A percentile compares a stretch with the other conserved stretches of the same genome.
Evolutionary conservation across 495 filamentous ascomycete species (phyloP).

Genomic region (Penicillium turbatum): DNA sequence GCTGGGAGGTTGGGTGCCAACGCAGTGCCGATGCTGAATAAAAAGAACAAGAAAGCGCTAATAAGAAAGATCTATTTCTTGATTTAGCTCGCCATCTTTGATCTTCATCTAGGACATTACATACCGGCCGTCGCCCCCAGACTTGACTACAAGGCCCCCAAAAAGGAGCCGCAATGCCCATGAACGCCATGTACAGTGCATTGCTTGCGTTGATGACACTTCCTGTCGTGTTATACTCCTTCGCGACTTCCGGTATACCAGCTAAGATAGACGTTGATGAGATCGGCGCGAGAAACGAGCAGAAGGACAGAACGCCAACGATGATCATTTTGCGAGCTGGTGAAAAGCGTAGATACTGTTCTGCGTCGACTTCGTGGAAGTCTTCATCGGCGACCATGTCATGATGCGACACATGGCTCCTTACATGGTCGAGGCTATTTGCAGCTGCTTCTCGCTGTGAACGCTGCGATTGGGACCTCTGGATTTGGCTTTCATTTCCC

Average conservation of each 20-base stretch:
- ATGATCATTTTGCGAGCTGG: slow-evolving; percentile 54
- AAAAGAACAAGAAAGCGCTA: slow-evolving; percentile 56
- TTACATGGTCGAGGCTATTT: slow-evolving; percentile 18
- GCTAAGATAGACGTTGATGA: slow-evolving; percentile 66
- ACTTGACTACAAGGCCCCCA: slow-evolving; percentile 68
- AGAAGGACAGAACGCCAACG: slow-evolving; percentile 59
- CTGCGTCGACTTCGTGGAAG: slow-evolving; percentile 36
- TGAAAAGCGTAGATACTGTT: slow-evolving; percentile 52
- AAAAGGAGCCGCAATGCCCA: slow-evolving; percentile 62
- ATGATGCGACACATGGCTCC: slow-evolving; percentile 33
- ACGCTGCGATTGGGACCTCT: slow-evolving; percentile 13
- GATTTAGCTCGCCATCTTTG: slow-evolving; percentile 8
- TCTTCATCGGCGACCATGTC: slow-evolving; percentile 30
- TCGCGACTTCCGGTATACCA: slow-evolving; percentile 63
- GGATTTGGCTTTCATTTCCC: slow-evolving; percentile 10
- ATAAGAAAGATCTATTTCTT: slow-evolving; percentile 48
- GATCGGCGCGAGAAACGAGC: slow-evolving; percentile 64
- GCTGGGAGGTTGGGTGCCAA: slow-evolving; percentile 60
- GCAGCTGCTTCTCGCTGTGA: neutral
- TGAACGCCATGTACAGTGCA: slow-evolving; percentile 64
- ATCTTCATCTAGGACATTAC: slow-evolving; percentile 8
- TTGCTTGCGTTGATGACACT: slow-evolving; percentile 66
- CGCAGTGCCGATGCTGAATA: slow-evolving; percentile 62
- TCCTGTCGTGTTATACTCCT: slow-evolving; percentile 56
- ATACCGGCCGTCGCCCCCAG: slow-evolving; percentile 58